Conservation (phyloP, 129 eudicot species). For the Centrapalus pauciflorus region DNA sequence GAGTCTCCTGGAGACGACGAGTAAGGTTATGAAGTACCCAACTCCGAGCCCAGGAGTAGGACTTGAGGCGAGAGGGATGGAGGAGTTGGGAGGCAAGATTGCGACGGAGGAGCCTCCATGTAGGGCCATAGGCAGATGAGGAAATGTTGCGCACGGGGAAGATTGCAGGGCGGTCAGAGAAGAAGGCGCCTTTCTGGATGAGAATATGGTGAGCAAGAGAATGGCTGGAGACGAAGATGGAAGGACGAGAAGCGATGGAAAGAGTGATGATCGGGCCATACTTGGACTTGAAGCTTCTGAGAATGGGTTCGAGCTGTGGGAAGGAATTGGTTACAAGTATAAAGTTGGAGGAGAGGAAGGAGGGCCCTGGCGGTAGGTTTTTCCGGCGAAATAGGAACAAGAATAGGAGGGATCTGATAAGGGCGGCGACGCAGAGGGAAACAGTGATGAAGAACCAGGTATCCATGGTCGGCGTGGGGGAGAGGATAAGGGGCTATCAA, state of each 20-base stretch:
- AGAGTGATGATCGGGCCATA: conserved; percentile 49
- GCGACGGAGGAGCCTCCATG: conserved; percentile 24
- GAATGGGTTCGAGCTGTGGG: conserved; percentile 9
- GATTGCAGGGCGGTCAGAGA: conserved; percentile 45
- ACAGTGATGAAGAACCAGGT: neutral
- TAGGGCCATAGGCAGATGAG: conserved; percentile 26
- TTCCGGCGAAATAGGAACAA: neutral
- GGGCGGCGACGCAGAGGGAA: neutral
- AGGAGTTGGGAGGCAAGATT: conserved; percentile 32
- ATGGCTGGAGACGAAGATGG: conserved; percentile 32
- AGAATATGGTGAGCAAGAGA: conserved; percentile 49
- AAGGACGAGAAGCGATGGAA: conserved; percentile 19
- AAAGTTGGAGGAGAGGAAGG: conserved; percentile 8
- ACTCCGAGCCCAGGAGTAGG: conserved; percentile 26
- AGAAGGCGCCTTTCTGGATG: conserved; percentile 46
- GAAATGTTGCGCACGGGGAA: conserved; percentile 22
- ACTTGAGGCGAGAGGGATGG: conserved; percentile 14
- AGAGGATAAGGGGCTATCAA: no score
- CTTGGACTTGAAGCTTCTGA: conserved; percentile 4
- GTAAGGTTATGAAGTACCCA: conserved; percentile 26
- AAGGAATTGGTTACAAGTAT: conserved; percentile 10
- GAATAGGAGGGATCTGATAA: neutral
- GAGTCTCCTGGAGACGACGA: neutral
- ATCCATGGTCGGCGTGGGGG: conserved; percentile 17
- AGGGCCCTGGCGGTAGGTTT: conserved; percentile 34